Evolutionary conservation across 345 rosid genomes (phyloP), one percentile per base, ranked within the genome.

Genomic region (Murraya koenigii): DNA sequence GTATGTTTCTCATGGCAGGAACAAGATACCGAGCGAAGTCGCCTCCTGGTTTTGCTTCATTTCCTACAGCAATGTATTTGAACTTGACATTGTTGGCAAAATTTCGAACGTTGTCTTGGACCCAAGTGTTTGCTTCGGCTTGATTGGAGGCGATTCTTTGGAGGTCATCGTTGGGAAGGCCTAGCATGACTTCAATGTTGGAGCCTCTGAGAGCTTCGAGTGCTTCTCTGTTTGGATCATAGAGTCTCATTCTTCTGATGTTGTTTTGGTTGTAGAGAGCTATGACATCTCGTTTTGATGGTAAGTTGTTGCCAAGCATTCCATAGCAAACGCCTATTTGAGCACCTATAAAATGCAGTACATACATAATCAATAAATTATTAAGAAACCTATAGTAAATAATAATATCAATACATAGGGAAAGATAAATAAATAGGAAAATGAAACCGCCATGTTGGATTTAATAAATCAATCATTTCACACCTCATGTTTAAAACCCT

Each of bases 271-370:
- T 83, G 87, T 26, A 93, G 19, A 92, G 87, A 8, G 75, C 82
- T 66, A 92, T 76, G 1, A 87, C 90, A 49, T 89, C 90, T n/a
- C 77, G 59, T 9, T 79, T 60, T 36, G 91, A 58, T 39, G 94
- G 93, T 1, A 91, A 52, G 80, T 87, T 82, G 79, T 85, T 63
- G 11, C 93, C 93, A 0, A 1, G 1, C 88, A 77, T 88, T 22
- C 96, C 96, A 74, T 93, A 91, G 72, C 94, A 93, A 52, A 89
- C 92, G 64, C 96, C 96, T 41, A 87, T 82, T 66, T 91, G 89
- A 13, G 86, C 91, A 77, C 52, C 89, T n/a, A n/a, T n/a, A n/a
- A n/a, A n/a, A n/a, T 88, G 22, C 7, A 13, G 17, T 17, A 13
- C 0, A 15, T 17, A 17, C 17, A 52, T 22, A 52, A 52, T 14